These are phyloP conservation scores for Cystobasidium ongulense DNA, from an alignment of 768 basidiomycete genomes.

Conservation along the genomic window DNA sequence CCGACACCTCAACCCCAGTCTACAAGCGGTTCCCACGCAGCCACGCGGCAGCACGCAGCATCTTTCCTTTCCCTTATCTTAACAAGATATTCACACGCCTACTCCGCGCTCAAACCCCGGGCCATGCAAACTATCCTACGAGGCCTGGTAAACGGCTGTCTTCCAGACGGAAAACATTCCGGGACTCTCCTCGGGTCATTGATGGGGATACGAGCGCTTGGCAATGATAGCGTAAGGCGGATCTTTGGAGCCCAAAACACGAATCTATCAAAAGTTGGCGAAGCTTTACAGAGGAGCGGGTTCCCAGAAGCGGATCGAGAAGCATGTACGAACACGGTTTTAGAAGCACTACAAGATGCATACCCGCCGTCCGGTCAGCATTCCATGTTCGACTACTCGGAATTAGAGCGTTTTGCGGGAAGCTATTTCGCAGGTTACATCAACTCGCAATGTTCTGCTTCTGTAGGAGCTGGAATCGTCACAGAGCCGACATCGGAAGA, in stretches of 20 bases:
- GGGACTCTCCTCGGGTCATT: slow-evolving; percentile 27
- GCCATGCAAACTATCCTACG: slow-evolving; percentile 89
- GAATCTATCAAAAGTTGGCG: slow-evolving; percentile 18
- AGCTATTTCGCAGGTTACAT: slow-evolving; percentile 20
- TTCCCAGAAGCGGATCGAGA: slow-evolving; percentile 17
- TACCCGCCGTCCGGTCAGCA: background rate
- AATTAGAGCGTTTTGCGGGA: slow-evolving; percentile 2
- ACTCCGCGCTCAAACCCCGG: slow-evolving; percentile 74
- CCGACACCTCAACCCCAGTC: slow-evolving; percentile 49
- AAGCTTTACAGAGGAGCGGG: slow-evolving; percentile 6
- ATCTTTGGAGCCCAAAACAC: slow-evolving; percentile 23
- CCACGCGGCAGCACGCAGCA: slow-evolving; percentile 67
- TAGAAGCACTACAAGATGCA: slow-evolving; percentile 22
- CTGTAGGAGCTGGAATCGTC: slow-evolving; percentile 7
- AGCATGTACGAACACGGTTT: background rate
- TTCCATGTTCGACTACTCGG: slow-evolving; percentile 15
- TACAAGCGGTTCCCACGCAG: slow-evolving; percentile 43
- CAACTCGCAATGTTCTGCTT: slow-evolving; percentile 16
- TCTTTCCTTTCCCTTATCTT: slow-evolving; percentile 75
- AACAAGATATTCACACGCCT: slow-evolving; percentile 75
- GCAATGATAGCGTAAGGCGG: slow-evolving; percentile 15
- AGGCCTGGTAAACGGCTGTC: slow-evolving; percentile 53
- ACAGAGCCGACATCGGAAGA: slow-evolving; percentile 13
- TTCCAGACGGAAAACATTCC: slow-evolving; percentile 11
- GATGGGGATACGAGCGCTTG: slow-evolving; percentile 31